Conservation (phyloP, 805 yeast species). For the Saturnispora mendoncae region DNA sequence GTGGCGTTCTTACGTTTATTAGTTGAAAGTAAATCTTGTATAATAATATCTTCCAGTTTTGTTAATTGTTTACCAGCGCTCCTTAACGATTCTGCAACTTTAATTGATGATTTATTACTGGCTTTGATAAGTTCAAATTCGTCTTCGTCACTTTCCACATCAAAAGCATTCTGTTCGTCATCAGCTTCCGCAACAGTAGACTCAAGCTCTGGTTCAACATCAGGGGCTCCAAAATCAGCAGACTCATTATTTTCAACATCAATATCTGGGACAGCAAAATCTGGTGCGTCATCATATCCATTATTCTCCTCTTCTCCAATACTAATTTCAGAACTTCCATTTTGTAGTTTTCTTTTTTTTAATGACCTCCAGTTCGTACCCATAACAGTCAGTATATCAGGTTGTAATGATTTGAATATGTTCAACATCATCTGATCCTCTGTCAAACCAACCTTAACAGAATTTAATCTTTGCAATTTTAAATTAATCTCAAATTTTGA, state of each 20-base stretch:
- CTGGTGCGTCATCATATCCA: not conserved
- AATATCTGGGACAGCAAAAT: constrained; percentile 3
- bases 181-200: constrained; percentile 14
- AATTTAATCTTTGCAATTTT: not conserved
- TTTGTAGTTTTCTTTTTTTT: constrained; percentile 13
- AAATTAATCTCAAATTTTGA: constrained; percentile 18
- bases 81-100: constrained; percentile 42
- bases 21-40: constrained; percentile 28
- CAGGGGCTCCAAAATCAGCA: not conserved
- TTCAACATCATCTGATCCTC: constrained; percentile 1
- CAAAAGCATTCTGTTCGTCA: constrained; percentile 7
- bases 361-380: constrained; percentile 16
- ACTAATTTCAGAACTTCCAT: not conserved
- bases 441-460: not conserved
- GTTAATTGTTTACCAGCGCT: constrained; percentile 10
- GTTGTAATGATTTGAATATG: constrained; percentile 11
- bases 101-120: constrained; percentile 40
- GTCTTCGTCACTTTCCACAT: constrained; percentile 13
- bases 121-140: constrained; percentile 16
- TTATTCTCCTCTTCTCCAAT: not conserved
- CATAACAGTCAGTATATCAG: constrained; percentile 5
- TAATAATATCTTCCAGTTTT: constrained; percentile 30
- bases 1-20: constrained; percentile 52
- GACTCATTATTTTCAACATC: constrained; percentile 2
- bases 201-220: not conserved